Evolutionary conservation across 352 stramenopile genomes (phyloP).

Genomic region (Phytophthora quininea): DNA sequence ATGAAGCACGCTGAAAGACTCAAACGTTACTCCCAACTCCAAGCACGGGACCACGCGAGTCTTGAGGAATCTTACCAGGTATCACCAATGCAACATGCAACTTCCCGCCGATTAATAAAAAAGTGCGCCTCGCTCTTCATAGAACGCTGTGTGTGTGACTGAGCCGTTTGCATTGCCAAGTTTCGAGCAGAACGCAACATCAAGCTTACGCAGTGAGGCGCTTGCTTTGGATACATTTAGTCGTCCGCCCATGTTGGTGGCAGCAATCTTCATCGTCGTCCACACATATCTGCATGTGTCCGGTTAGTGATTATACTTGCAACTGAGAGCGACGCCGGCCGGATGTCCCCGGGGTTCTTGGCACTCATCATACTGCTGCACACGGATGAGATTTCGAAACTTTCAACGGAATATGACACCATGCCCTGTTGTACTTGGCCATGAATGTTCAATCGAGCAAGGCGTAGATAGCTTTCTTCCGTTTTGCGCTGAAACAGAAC

Average conservation of each 20-base stretch:
- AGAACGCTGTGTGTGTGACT: slow-evolving; percentile 45
- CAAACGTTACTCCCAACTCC: slow-evolving; percentile 8
- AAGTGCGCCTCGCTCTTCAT: slow-evolving; percentile 41
- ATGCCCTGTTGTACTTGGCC: slow-evolving; percentile 39
- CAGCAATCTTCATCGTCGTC: slow-evolving; percentile 35
- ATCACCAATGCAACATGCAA: slow-evolving; percentile 39
- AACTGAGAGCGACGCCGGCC: slow-evolving; percentile 35
- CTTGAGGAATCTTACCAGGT: not conserved
- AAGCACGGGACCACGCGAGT: slow-evolving; percentile 1
- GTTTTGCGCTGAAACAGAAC: slow-evolving; percentile 58
- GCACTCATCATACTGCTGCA: slow-evolving; percentile 59
- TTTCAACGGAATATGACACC: slow-evolving; percentile 56
- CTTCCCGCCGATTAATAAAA: slow-evolving; percentile 41
- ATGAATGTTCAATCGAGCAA: slow-evolving; percentile 66
- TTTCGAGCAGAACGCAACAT: slow-evolving; percentile 36
- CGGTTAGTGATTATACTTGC: slow-evolving; percentile 32
- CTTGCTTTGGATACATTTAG: slow-evolving; percentile 47
- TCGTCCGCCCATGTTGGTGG: slow-evolving; percentile 45
- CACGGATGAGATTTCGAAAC: slow-evolving; percentile 55
- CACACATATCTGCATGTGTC: slow-evolving; percentile 1
- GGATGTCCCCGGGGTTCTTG: slow-evolving; percentile 23
- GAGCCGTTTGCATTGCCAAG: slow-evolving; percentile 27
- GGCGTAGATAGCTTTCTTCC: slow-evolving; percentile 52
- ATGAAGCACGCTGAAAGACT: slow-evolving; percentile 31
- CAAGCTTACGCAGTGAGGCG: slow-evolving; percentile 40